Evolutionary conservation across 2,329 filamentous ascomycete species (phyloP).

Genomic region (Ophiosphaerella narmari): DNA sequence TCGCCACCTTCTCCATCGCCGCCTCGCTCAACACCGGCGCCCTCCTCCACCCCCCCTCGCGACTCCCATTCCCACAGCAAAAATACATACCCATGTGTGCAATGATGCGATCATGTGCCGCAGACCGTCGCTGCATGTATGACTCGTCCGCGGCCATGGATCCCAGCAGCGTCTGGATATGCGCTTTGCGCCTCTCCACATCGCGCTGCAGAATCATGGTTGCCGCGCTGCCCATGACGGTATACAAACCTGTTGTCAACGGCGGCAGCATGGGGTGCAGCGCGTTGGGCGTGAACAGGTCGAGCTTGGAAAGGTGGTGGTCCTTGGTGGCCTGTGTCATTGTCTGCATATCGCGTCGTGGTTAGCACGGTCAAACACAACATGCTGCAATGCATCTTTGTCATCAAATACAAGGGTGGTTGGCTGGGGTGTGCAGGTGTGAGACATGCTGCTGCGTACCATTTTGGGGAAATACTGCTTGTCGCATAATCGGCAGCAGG

Average conservation of each 20-base stretch:
- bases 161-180: slow-evolving; percentile 20
- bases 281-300: slow-evolving; percentile 38
- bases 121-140: slow-evolving; percentile 16
- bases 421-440: no score
- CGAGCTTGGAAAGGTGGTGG: slow-evolving; percentile 35
- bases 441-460: slow-evolving; percentile 15
- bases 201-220: slow-evolving; percentile 32
- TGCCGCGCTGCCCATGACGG: slow-evolving; percentile 21
- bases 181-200: slow-evolving; percentile 23
- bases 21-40: not conserved
- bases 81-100: slow-evolving; percentile 19
- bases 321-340: slow-evolving; percentile 31
- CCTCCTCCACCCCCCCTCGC: slow-evolving; percentile 3
- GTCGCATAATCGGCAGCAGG: slow-evolving; percentile 36
- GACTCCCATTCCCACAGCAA: slow-evolving; percentile 2
- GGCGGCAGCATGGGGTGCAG: slow-evolving; percentile 31
- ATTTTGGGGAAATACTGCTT: slow-evolving; percentile 32
- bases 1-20: slow-evolving; percentile 4
- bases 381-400: no score
- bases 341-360: slow-evolving; percentile 20
- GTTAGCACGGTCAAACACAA: not conserved
- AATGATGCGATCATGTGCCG: slow-evolving; percentile 25
- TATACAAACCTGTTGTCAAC: slow-evolving; percentile 22
- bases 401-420: no score
- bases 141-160: not conserved